phyloP scores from a whole-genome alignment of 495 filamentous ascomycete genomes.

The Paragyromitra xinjiangensis region DNA sequence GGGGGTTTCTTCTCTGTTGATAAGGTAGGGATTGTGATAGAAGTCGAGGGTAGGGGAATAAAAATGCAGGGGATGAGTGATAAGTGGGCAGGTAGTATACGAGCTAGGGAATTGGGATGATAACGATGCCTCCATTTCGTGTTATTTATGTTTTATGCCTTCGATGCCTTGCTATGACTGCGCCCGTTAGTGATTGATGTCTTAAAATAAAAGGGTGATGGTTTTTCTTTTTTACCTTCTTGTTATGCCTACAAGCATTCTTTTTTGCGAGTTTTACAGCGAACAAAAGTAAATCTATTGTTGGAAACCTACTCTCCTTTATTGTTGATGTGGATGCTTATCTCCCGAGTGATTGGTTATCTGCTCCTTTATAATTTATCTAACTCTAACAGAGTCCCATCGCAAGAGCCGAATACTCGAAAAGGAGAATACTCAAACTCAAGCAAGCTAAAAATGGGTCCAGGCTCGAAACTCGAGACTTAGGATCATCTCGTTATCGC shows the following conservation, averaged over 20 bases:
- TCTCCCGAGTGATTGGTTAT: neutral
- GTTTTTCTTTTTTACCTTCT: neutral
- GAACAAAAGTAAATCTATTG: slow-evolving; percentile 15
- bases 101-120: slow-evolving; percentile 24
- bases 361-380: neutral
- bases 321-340: neutral
- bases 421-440: too few species aligned
- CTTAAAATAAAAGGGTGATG: slow-evolving; percentile 24
- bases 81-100: slow-evolving; percentile 11
- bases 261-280: slow-evolving; percentile 11
- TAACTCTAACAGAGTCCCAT: neutral
- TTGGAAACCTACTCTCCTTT: neutral
- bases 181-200: slow-evolving; percentile 15
- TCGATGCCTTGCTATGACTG: neutral
- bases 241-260: neutral
- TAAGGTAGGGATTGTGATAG: slow-evolving; percentile 30
- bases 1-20: slow-evolving; percentile 34
- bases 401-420: too few species aligned
- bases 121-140: slow-evolving; percentile 23
- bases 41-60: neutral
- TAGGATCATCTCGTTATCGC: neutral
- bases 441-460: too few species aligned
- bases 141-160: slow-evolving; percentile 23
- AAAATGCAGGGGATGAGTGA: slow-evolving; percentile 9
- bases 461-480: neutral